A percentile compares a stretch with the other conserved stretches of the same genome.
Conservation (phyloP, 2,329 filamentous ascomycete genomes). For the Phaeosphaeriaceae sp. region DNA sequence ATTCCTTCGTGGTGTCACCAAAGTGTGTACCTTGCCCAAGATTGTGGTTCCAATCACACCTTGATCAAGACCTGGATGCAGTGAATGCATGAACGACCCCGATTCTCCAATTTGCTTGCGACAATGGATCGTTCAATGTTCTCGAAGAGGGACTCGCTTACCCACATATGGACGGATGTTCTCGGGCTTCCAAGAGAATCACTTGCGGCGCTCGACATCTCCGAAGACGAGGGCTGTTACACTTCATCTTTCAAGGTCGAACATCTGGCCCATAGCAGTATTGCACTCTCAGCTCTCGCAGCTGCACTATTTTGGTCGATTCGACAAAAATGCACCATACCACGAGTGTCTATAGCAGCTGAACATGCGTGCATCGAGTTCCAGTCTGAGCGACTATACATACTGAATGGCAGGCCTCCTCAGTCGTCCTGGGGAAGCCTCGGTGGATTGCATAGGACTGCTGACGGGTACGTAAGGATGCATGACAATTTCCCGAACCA, state of each 20-base stretch:
- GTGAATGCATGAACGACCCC: background rate
- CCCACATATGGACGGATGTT: constrained; percentile 37
- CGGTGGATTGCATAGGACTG: constrained; percentile 61
- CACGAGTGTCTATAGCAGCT: constrained; percentile 53
- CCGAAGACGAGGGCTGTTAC: constrained; percentile 36
- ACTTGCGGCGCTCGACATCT: constrained; percentile 28
- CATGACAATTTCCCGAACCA: constrained; percentile 65
- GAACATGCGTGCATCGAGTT: constrained; percentile 62
- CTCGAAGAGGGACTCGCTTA: constrained; percentile 32
- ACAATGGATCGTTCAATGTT: constrained; percentile 33
- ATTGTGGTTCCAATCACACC: background rate
- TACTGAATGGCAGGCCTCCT: constrained; percentile 49
- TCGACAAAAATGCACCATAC: constrained; percentile 38
- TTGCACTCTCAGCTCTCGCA: constrained; percentile 60
- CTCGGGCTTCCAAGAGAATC: constrained; percentile 32
- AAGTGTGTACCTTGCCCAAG: background rate
- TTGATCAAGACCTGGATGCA: background rate
- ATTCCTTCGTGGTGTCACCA: background rate
- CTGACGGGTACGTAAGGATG: constrained; percentile 63
- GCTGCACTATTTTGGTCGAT: constrained; percentile 57
- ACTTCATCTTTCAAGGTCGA: constrained; percentile 65
- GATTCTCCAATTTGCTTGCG: background rate
- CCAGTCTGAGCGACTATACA: constrained; percentile 61
- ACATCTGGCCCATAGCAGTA: constrained; percentile 61
- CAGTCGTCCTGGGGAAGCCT: constrained; percentile 53